Conservation (phyloP, 768 basidiomycete species). For the Termitomyces sp. region DNA sequence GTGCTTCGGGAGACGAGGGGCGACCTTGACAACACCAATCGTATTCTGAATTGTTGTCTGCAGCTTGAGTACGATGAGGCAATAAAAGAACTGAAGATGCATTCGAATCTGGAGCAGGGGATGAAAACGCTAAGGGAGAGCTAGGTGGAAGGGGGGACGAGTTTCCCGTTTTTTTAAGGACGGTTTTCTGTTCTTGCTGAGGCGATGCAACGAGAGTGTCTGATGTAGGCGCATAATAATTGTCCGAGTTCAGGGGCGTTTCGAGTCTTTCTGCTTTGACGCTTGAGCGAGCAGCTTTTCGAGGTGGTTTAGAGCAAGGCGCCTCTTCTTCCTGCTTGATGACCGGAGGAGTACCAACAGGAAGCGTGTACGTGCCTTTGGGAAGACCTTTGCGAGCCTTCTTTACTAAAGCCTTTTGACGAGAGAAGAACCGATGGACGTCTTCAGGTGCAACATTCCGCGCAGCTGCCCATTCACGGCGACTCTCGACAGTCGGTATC, state of each 20-base stretch:
- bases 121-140: conserved; percentile 2
- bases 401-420: conserved; percentile 26
- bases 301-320: background rate
- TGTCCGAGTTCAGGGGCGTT: background rate
- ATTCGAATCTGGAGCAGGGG: background rate
- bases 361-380: conserved; percentile 36
- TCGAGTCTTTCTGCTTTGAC: background rate
- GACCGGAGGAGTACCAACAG: conserved; percentile 30
- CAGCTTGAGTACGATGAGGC: background rate
- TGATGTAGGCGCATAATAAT: conserved; percentile 2
- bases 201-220: conserved; percentile 9
- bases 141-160: conserved; percentile 10
- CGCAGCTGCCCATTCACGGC: conserved; percentile 36
- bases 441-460: conserved; percentile 28
- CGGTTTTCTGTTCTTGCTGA: background rate
- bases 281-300: background rate
- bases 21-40: conserved; percentile 3
- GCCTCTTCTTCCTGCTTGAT: conserved; percentile 5
- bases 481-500: conserved; percentile 32
- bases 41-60: background rate
- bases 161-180: background rate
- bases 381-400: conserved; percentile 21
- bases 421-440: conserved; percentile 37
- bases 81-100: background rate
- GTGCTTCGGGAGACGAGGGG: background rate